These are phyloP conservation scores for Sechiopsis laciniata DNA, from an alignment of 306 rosid genomes.

Conservation along the genomic window DNA sequence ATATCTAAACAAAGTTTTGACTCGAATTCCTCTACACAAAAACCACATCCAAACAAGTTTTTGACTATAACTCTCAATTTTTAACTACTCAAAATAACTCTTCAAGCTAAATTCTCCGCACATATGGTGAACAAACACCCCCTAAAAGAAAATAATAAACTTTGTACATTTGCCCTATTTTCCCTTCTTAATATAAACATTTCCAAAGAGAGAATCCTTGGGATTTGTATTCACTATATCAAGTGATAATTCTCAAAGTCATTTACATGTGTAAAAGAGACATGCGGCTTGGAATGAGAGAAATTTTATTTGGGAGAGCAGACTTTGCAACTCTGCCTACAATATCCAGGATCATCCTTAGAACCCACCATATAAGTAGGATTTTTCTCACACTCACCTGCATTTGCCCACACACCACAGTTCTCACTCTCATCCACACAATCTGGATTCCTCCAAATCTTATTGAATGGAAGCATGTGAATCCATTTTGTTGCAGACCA, in stretches of 20 bases:
- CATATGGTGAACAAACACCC: too few species aligned
- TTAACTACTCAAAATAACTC: too few species aligned
- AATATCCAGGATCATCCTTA: conserved; percentile 39
- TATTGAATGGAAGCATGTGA: conserved; percentile 64
- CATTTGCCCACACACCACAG: conserved; percentile 62
- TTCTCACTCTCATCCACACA: conserved; percentile 53
- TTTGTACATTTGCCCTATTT: background rate
- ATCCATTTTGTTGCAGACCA: conserved; percentile 99
- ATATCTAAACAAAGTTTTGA: too few species aligned
- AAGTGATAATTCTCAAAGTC: background rate
- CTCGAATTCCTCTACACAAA: too few species aligned
- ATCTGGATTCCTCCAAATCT: conserved; percentile 30
- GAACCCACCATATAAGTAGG: conserved; percentile 72
- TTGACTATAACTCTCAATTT: too few species aligned
- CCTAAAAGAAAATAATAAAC: too few species aligned
- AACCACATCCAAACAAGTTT: too few species aligned
- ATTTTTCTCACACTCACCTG: conserved; percentile 79
- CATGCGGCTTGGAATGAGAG: background rate
- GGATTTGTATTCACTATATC: background rate
- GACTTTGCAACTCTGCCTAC: conserved; percentile 79
- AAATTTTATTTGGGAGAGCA: conserved; percentile 33
- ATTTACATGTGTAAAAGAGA: conserved; percentile 7
- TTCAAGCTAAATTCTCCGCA: too few species aligned
- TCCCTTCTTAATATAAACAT: background rate
- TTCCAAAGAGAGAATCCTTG: background rate